Evolutionary conservation across 768 basidiomycete species (phyloP).

Genomic region (Lentinus tigrinus): DNA sequence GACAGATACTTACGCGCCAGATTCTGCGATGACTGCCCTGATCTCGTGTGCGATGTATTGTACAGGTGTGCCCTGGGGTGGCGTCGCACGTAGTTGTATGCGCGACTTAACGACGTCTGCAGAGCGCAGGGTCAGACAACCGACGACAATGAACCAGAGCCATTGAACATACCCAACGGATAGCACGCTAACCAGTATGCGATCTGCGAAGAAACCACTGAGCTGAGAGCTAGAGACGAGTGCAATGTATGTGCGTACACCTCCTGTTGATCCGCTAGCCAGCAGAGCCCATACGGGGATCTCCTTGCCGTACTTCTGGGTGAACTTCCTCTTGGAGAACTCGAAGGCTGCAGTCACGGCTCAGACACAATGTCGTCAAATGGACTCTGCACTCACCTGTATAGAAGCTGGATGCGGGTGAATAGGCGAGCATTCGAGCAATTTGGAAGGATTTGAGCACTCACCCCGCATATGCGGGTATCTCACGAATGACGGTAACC

Average conservation of each 20-base stretch:
- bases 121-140: background rate
- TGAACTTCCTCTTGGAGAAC: constrained; percentile 79
- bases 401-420: constrained; percentile 54
- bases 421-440: too few species aligned
- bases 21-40: constrained; percentile 62
- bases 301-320: constrained; percentile 57
- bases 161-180: constrained; percentile 58
- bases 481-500: constrained; percentile 93
- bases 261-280: constrained; percentile 80
- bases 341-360: constrained; percentile 65
- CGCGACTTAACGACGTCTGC: constrained; percentile 90
- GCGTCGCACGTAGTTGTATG: constrained; percentile 73
- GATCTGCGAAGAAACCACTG: constrained; percentile 42
- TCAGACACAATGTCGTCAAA: background rate
- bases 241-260: constrained; percentile 45
- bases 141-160: background rate
- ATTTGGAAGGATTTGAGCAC: constrained; percentile 28
- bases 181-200: constrained; percentile 95
- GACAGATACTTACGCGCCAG: constrained; percentile 58
- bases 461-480: constrained; percentile 93
- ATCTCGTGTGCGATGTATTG: constrained; percentile 77
- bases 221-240: too few species aligned
- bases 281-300: constrained; percentile 85
- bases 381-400: constrained; percentile 39
- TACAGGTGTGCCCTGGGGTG: constrained; percentile 71